phyloP scores from a whole-genome alignment of 352 stramenopile genomes.

The Phytophthora hybrid region DNA sequence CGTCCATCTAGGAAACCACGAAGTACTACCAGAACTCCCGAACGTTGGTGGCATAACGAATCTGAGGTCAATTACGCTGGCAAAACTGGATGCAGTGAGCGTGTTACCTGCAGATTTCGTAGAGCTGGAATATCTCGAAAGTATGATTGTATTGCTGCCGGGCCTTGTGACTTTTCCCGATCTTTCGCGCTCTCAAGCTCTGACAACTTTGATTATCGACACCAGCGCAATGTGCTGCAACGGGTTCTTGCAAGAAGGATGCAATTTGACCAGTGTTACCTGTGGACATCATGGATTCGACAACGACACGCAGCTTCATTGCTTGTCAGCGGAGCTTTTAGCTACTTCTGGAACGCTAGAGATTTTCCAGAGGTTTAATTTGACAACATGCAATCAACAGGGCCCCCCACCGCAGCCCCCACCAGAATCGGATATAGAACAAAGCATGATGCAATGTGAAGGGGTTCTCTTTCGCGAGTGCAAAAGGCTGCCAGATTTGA shows the following conservation, averaged over 20 bases:
- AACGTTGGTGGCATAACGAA: constrained; percentile 36
- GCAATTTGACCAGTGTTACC: constrained; percentile 33
- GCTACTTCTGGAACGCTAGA: constrained; percentile 20
- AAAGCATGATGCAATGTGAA: constrained; percentile 18
- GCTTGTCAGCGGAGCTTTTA: constrained; percentile 4
- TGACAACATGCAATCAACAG: constrained; percentile 22
- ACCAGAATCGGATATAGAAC: constrained; percentile 1
- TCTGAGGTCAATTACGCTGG: constrained; percentile 40
- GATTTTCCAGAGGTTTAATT: constrained; percentile 31
- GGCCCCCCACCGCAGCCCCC: not conserved
- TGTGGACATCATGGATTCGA: constrained; percentile 11
- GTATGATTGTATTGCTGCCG: constrained; percentile 28
- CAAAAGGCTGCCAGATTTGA: not conserved
- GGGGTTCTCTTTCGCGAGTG: constrained; percentile 46
- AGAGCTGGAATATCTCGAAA: constrained; percentile 32
- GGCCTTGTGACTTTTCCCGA: constrained; percentile 35
- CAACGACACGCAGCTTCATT: not conserved
- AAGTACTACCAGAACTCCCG: constrained; percentile 25
- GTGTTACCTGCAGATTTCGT: constrained; percentile 31
- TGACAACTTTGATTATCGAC: constrained; percentile 31
- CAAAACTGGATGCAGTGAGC: constrained; percentile 20
- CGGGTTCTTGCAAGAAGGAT: constrained; percentile 39
- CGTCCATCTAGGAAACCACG: constrained; percentile 41
- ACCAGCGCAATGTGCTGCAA: constrained; percentile 36
- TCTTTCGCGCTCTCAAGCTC: constrained; percentile 16